Conservation (phyloP, 2,329 filamentous ascomycete genomes). For the Aulographum hederae region DNA sequence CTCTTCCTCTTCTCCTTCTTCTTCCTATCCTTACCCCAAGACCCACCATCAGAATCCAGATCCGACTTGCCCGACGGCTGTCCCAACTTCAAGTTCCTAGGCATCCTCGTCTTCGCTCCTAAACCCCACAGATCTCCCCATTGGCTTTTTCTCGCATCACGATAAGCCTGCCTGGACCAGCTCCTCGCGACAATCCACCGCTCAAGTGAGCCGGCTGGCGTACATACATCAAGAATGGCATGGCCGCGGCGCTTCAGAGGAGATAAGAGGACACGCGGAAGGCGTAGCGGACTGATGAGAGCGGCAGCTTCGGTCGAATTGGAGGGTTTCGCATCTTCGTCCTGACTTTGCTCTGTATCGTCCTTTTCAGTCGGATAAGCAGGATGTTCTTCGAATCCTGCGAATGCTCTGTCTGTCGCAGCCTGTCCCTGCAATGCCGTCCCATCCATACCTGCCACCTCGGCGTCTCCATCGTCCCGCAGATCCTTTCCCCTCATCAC, state of each 20-base stretch:
- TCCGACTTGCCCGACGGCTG: no score
- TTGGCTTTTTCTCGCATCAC: constrained; percentile 71
- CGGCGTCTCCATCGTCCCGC: constrained; percentile 20
- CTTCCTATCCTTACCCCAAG: no score
- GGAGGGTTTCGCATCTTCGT: neutral
- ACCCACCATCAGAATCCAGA: no score
- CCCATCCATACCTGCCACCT: constrained; percentile 9
- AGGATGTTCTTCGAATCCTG: constrained; percentile 42
- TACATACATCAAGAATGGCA: constrained; percentile 80
- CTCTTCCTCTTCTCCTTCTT: no score
- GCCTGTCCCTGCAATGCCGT: constrained; percentile 30
- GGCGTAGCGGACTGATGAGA: constrained; percentile 32
- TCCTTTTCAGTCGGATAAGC: neutral
- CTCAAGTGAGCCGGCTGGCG: constrained; percentile 66
- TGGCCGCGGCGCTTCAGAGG: constrained; percentile 81
- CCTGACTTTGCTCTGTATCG: neutral
- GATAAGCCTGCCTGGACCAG: constrained; percentile 47
- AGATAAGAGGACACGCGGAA: constrained; percentile 62
- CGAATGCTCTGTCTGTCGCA: constrained; percentile 49
- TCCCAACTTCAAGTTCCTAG: constrained; percentile 43
- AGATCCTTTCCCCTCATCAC: constrained; percentile 58
- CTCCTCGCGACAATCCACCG: constrained; percentile 73
- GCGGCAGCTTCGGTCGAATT: neutral
- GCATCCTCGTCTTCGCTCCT: constrained; percentile 70
- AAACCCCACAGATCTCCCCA: constrained; percentile 97